Percentiles rank a stretch among this genome's conserved stretches.
These are phyloP conservation scores for Discostella stelligera DNA, from an alignment of 352 stramenopile genomes.

Conservation along the genomic window DNA sequence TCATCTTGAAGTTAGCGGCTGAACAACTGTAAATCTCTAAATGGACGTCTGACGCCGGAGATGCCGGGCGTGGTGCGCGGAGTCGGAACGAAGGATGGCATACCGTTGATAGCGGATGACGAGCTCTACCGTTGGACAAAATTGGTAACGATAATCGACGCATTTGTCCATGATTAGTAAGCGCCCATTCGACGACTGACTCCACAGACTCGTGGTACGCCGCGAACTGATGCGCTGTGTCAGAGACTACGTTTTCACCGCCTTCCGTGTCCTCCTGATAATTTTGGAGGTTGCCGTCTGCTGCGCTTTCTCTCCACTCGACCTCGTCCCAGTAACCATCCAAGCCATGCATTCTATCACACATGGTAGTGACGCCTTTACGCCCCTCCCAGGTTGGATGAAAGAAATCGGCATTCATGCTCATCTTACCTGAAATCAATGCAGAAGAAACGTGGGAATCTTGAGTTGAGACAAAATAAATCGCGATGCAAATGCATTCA, in stretches of 20 bases:
- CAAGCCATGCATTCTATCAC: constrained; percentile 1
- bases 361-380: neutral
- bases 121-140: neutral
- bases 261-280: neutral
- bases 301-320: neutral
- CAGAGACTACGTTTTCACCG: neutral
- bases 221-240: neutral
- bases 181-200: neutral
- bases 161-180: neutral
- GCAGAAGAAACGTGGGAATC: neutral
- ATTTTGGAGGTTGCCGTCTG: neutral
- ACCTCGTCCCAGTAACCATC: constrained; percentile 9
- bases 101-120: neutral
- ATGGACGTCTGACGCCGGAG: constrained; percentile 44
- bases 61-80: neutral
- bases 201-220: neutral
- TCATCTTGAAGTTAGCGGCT: constrained; percentile 16
- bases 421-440: constrained; percentile 37
- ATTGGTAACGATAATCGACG: neutral
- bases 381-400: constrained; percentile 53
- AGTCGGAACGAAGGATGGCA: constrained; percentile 1
- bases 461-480: neutral
- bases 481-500: neutral
- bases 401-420: constrained; percentile 73
- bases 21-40: constrained; percentile 62